phyloP scores from a whole-genome alignment of 352 stramenopile genomes.

The Phytophthora ohioensis region DNA sequence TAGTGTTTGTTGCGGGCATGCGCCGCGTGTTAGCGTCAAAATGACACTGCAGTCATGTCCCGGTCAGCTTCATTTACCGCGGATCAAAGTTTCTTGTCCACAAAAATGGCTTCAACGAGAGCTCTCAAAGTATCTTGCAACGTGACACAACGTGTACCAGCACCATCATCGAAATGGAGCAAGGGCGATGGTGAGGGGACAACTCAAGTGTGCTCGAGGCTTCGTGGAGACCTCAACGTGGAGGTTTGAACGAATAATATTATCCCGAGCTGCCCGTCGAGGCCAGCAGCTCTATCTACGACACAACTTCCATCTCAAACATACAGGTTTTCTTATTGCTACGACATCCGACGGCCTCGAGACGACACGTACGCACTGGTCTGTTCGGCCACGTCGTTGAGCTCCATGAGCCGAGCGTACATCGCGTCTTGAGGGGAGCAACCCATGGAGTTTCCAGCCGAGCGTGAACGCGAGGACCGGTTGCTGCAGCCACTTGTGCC shows the following conservation, averaged over 20 bases:
- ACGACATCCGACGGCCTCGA: slow-evolving; percentile 30
- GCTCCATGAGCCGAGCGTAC: slow-evolving; percentile 50
- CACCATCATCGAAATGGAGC: not conserved
- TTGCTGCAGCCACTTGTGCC: slow-evolving; percentile 10
- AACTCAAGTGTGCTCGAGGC: no score
- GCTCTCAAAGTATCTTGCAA: not conserved
- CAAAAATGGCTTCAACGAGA: not conserved
- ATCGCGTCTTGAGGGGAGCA: slow-evolving; percentile 30
- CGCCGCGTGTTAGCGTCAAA: not conserved
- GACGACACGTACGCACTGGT: slow-evolving; percentile 43
- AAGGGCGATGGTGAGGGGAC: no score
- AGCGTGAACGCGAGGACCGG: slow-evolving; percentile 28
- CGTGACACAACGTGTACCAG: not conserved
- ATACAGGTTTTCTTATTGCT: not conserved
- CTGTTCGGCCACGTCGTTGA: slow-evolving; percentile 58
- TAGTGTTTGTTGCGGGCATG: not conserved
- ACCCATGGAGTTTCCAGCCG: slow-evolving; percentile 9
- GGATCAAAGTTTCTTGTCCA: slow-evolving; percentile 19
- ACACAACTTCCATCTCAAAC: not conserved
- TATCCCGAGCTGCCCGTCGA: not conserved
- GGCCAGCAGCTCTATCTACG: not conserved
- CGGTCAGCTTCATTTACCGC: not conserved
- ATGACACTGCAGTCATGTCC: not conserved
- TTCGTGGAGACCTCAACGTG: not conserved
- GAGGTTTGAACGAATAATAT: slow-evolving; percentile 10